Evolutionary conservation across 805 yeast genomes (phyloP).

Genomic region (Sugiyamaella valdiviana): DNA sequence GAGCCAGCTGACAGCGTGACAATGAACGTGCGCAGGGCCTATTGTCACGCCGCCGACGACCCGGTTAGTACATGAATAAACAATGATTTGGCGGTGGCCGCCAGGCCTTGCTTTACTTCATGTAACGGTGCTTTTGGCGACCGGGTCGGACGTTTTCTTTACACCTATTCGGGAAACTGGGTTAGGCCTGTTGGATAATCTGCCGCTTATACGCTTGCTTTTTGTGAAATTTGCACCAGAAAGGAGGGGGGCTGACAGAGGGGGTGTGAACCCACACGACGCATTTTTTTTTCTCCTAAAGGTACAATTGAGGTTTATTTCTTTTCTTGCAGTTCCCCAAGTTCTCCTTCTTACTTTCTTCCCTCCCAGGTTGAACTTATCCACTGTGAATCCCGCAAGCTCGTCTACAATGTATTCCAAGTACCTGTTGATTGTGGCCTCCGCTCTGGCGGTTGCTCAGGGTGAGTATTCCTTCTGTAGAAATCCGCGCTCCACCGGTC

Average conservation of each 20-base stretch:
- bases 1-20: too few species aligned
- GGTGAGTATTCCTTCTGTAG: conserved; percentile 2
- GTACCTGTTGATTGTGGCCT: neutral
- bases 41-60: neutral
- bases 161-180: neutral
- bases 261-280: conserved; percentile 1
- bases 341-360: neutral
- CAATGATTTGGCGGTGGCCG: neutral
- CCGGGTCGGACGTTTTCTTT: neutral
- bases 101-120: neutral
- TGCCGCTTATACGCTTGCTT: neutral
- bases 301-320: neutral
- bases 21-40: too few species aligned
- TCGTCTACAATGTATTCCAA: neutral
- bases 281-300: neutral
- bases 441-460: neutral
- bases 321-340: neutral
- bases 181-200: neutral
- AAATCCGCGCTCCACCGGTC: too few species aligned
- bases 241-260: neutral
- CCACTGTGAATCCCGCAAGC: neutral
- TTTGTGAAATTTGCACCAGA: neutral
- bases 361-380: neutral
- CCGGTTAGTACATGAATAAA: neutral
- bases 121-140: neutral